Conservation (phyloP, 2,329 filamentous ascomycete species). For the Triangularia setosa region DNA sequence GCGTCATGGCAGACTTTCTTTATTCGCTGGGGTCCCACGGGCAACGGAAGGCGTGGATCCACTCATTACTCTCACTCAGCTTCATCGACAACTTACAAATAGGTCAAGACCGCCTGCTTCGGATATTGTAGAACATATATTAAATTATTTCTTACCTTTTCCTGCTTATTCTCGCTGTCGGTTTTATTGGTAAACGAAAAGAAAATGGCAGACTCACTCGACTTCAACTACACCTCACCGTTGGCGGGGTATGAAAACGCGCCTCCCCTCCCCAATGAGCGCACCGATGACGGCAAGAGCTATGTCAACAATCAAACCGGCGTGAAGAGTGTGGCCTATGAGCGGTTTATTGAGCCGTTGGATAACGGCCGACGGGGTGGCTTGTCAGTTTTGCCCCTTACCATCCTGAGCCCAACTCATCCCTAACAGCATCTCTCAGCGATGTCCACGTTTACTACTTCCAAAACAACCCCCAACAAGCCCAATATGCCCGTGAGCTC, state of each 20-base stretch:
- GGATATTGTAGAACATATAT: not conserved
- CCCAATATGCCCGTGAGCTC: conserved; percentile 64
- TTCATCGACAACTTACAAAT: not conserved
- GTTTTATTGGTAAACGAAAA: too few species aligned
- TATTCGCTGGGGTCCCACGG: not conserved
- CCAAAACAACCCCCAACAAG: conserved; percentile 58
- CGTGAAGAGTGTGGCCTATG: conserved; percentile 64
- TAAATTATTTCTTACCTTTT: not conserved
- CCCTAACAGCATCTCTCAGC: conserved; percentile 32
- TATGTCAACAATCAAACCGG: conserved; percentile 62
- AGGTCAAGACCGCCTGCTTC: not conserved
- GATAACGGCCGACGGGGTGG: conserved; percentile 63
- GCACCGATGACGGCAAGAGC: conserved; percentile 71
- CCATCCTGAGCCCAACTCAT: not conserved
- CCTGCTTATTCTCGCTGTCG: too few species aligned
- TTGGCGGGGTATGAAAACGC: conserved; percentile 54
- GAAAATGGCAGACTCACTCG: conserved; percentile 12
- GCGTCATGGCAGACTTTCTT: not conserved
- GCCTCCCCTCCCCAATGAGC: conserved; percentile 55
- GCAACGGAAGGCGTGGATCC: not conserved
- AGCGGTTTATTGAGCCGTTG: conserved; percentile 64
- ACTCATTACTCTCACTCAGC: not conserved
- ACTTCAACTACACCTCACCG: conserved; percentile 49
- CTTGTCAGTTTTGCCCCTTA: conserved; percentile 50
- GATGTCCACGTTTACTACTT: conserved; percentile 86